These are phyloP conservation scores for Paecilomyces sp. DNA, from an alignment of 2,329 filamentous ascomycete species.

Conservation along the genomic window DNA sequence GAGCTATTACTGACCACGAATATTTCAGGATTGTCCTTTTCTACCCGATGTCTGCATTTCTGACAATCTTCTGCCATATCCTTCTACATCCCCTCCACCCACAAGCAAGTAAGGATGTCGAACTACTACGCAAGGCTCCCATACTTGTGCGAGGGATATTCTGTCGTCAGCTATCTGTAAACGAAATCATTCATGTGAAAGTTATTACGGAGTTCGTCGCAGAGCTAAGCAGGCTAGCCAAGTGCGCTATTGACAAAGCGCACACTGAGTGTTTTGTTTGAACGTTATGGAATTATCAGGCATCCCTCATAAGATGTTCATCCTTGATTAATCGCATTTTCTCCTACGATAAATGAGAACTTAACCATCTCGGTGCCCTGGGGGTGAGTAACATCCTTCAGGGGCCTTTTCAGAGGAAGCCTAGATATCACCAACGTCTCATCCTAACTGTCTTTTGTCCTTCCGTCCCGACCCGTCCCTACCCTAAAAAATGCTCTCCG, in stretches of 20 bases:
- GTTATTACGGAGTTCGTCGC: constrained; percentile 38
- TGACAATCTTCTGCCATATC: constrained; percentile 51
- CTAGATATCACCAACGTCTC: not conserved
- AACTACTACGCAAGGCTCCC: constrained; percentile 37
- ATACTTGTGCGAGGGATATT: constrained; percentile 37
- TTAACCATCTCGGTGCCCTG: too few species aligned
- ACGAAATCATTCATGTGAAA: constrained; percentile 35
- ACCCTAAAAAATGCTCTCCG: too few species aligned
- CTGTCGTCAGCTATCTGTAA: constrained; percentile 17
- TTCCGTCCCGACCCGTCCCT: not conserved
- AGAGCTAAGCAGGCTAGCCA: constrained; percentile 39
- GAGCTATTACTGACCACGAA: not conserved
- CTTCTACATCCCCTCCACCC: constrained; percentile 42
- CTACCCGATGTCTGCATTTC: constrained; percentile 49
- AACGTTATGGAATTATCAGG: not conserved
- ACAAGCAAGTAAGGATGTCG: constrained; percentile 39
- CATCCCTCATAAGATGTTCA: too few species aligned
- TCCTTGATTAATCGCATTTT: too few species aligned
- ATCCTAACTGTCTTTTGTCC: too few species aligned
- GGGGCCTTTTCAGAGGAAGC: not conserved
- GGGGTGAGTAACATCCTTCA: not conserved
- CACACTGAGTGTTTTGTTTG: constrained; percentile 17
- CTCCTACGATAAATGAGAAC: too few species aligned
- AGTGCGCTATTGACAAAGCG: constrained; percentile 38
- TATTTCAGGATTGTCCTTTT: constrained; percentile 47